Percentiles rank a stretch among this genome's conserved stretches.
Conservation (phyloP, 2,329 filamentous ascomycete genomes). For the Plenodomus lindquistii region DNA sequence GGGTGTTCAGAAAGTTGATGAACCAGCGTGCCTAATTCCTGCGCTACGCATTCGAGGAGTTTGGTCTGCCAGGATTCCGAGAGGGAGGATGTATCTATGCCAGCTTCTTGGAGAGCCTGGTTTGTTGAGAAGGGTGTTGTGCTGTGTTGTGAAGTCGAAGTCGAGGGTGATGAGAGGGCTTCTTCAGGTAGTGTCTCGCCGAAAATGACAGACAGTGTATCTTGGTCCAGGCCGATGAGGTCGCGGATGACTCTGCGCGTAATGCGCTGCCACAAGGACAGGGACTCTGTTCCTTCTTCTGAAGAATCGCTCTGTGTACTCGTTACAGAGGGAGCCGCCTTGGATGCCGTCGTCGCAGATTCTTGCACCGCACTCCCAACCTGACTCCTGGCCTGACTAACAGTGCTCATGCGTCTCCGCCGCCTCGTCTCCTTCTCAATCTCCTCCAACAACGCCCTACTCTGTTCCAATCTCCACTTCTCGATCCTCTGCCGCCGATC, state of each 20-base stretch:
- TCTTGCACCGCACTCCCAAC: slow-evolving; percentile 24
- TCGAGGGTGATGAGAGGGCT: slow-evolving; percentile 6
- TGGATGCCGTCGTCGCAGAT: slow-evolving; percentile 9
- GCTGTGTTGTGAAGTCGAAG: slow-evolving; percentile 21
- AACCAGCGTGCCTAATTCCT: slow-evolving; percentile 82
- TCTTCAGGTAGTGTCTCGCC: slow-evolving; percentile 72
- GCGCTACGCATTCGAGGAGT: slow-evolving; percentile 81
- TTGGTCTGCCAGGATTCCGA: slow-evolving; percentile 69
- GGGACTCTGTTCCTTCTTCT: slow-evolving; percentile 54
- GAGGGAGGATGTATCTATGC: slow-evolving; percentile 33
- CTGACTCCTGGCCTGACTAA: slow-evolving; percentile 49
- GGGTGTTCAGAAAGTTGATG: slow-evolving; percentile 84
- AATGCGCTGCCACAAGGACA: slow-evolving; percentile 78
- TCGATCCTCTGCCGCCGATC: slow-evolving; percentile 86
- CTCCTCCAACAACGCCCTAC: slow-evolving; percentile 79
- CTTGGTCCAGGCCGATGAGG: slow-evolving; percentile 88
- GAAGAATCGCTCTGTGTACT: slow-evolving; percentile 41
- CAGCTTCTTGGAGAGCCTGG: slow-evolving; percentile 23
- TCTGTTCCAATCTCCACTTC: slow-evolving; percentile 89
- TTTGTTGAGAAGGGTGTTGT: slow-evolving; percentile 23
- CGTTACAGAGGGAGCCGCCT: slow-evolving; percentile 22
- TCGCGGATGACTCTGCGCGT: slow-evolving; percentile 86
- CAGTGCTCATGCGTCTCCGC: slow-evolving; percentile 66
- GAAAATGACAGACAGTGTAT: slow-evolving; percentile 80
- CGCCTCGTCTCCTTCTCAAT: slow-evolving; percentile 80